Evolutionary conservation across 345 rosid species (phyloP), one percentile per base, ranked within the genome.

Genomic region (Viola odorata): DNA sequence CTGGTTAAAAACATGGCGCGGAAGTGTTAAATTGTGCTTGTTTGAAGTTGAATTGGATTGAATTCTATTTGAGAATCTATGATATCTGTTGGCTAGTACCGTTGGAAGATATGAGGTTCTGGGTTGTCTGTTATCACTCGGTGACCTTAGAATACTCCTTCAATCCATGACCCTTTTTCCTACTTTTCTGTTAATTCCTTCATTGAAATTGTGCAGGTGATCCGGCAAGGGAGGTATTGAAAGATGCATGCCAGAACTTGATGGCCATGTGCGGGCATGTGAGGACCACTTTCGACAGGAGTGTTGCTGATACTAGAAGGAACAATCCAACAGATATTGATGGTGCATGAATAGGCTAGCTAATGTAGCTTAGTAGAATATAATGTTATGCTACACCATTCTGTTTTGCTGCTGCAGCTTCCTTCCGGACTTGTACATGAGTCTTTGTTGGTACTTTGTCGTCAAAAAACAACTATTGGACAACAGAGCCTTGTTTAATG

Each of bases 231-330:
- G 97, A 82, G 73, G 95, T 89, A 12, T 51, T 89, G 63, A 89
- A 84, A 73, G 98, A 89, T 79, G 74, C 81, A 1, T 87, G 95
- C 65, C 88, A 85, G 77, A 88, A 87, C 57, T 75, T 92, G 68
- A 90, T 84, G 91, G 68, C 73, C 45, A 85, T 80, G 81, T 87
- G 91, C 78, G 78, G 72, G 70, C 94, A 87, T 50, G 88, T 87
- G 53, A 79, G 95, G 75, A 74, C 80, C 57, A 82, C 79, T 50
- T 85, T 89, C 11, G 90, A 83, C 55, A 81, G 79, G 65, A 80
- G 81, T 7, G 84, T 90, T 69, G 69, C 51, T 55, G 81, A 62
- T 23, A 57, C 51, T 66, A 66, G 32, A 41, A 14, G 16, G 53
- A 70, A 60, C 56, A 61, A 61, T 50, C 51, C 71, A 9, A 13